Evolutionary conservation across 805 yeast species (phyloP), one percentile per base, ranked within the genome.

Genomic region (Kodamaea kaohsiungensis): DNA sequence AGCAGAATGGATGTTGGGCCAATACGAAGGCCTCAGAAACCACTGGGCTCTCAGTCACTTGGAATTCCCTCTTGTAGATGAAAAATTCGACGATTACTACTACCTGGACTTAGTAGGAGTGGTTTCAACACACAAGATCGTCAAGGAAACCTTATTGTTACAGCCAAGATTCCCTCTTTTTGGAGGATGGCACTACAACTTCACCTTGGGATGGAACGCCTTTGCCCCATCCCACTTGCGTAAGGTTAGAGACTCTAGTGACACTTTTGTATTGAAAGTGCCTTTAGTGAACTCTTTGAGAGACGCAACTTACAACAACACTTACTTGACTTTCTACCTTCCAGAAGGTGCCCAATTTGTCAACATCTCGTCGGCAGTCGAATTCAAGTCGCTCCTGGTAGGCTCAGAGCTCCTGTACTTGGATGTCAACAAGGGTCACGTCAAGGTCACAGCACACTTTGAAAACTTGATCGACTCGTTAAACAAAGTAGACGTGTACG

Each of bases 181-280:
- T 71, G 99, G 99, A 48, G 96, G 92, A 43, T 95, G 99, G 99
- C 81, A 86, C 64, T 93, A 91, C 72, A 91, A 93, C 72, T 95
- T 90, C 78, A 95, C 98, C 18, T 71, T 93, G 61, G 98, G 98
- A n/a, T 95, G 97, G 97, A 83, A 86, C 49, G 81, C 84, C 59
- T 73, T 77, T 17, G 71, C 92, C 43, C 64, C 73, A 13, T 72
- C 82, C 46, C 86, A 79, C 60, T 75, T 89, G 51, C 84, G 72
- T 61, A 63, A 68, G 42, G 61, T 76, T 15, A 56, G 60, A 25
- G 63, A 60, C 17, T 73, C 74, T 9, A 72, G 71, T 15, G 85
- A 82, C 55, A 69, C 75, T 12, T 89, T 83, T 65, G 65, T 88
- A 10, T 72, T 88, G 33, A 79, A 76, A 51, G 82, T 92, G 30